phyloP scores from a whole-genome alignment of 331 rosid species.

The Spiraea crenata region DNA sequence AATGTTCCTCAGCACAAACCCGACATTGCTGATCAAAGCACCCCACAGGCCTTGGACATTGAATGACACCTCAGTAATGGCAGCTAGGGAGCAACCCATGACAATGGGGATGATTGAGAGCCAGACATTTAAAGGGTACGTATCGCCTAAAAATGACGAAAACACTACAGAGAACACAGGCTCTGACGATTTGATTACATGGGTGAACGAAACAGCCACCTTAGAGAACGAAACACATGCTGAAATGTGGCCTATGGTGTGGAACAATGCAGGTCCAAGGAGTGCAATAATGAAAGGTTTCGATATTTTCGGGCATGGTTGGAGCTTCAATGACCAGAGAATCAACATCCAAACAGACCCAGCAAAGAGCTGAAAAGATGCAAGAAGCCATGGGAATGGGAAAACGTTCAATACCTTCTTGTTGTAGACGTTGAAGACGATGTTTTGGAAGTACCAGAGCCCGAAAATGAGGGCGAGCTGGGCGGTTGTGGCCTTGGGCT shows the following conservation, averaged over 20 bases:
- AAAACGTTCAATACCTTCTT: slow-evolving; percentile 75
- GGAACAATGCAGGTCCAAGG: slow-evolving; percentile 95
- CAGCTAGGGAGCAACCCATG: slow-evolving; percentile 80
- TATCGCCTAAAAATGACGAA: slow-evolving; percentile 70
- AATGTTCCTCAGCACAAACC: slow-evolving; percentile 82
- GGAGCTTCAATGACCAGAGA: slow-evolving; percentile 80
- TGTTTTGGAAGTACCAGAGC: slow-evolving; percentile 84
- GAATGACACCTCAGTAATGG: slow-evolving; percentile 84
- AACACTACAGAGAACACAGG: slow-evolving; percentile 85
- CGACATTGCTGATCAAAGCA: slow-evolving; percentile 86
- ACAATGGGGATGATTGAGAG: slow-evolving; percentile 86
- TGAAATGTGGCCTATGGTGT: slow-evolving; percentile 92
- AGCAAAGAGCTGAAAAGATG: slow-evolving; percentile 86
- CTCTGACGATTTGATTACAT: slow-evolving; percentile 88
- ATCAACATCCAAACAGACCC: slow-evolving; percentile 83
- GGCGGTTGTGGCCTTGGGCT: slow-evolving; percentile 42
- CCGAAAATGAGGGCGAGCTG: slow-evolving; percentile 87
- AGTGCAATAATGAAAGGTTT: slow-evolving; percentile 72
- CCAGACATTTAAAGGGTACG: slow-evolving; percentile 81
- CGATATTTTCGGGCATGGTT: slow-evolving; percentile 78
- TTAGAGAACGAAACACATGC: slow-evolving; percentile 93
- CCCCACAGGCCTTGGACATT: slow-evolving; percentile 76
- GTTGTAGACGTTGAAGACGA: slow-evolving; percentile 88
- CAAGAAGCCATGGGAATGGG: slow-evolving; percentile 94
- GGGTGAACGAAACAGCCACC: slow-evolving; percentile 97